Evolutionary conservation across 192 early-diverging fungal species (phyloP), one percentile per base, ranked within the genome.

Genomic region (Backusella morwellensis): DNA sequence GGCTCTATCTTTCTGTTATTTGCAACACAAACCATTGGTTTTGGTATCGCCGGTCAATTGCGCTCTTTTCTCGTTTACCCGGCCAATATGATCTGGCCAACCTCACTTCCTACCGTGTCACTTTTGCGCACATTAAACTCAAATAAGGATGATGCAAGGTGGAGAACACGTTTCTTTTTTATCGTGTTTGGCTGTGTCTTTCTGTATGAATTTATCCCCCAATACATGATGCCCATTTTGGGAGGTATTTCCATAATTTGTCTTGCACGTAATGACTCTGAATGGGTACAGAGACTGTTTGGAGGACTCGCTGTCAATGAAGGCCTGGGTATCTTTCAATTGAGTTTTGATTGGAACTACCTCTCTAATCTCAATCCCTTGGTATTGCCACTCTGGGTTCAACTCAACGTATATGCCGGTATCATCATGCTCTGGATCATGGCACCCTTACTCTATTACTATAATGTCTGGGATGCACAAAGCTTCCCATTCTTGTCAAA

Each of bases 361-460:
- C 59, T 83, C 29, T 67, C 80, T 3, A 81, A 74, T 38, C 66
- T 82, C 2, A 68, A 72, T 11, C 83, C 88, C 0, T 66, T 88
- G 40, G 78, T 89, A 23, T 88, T 90, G 38, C 94, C 94, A 35
- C 93, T 90, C 77, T 90, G 88, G 80, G 86, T 89, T 40, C 86
- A 88, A 15, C 86, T 89, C 74, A 93, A 93, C 73, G 84, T 92
- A 56, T 89, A 93, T 77, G 86, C 85, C 15, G 90, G 91, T 17
- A 89, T 92, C 4, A 17, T 71, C 81, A 35, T 76, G 23, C 35
- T 80, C 4, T 93, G 90, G 88, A 78, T 92, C 56, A 75, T 88
- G 17, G 86, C 85, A 0, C 93, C 92, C 8, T 79, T 86, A 4
- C 80, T 85, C 11, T 89, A 88, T 76, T 90, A 88, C 76, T 83